phyloP scores from a whole-genome alignment of 2,329 filamentous ascomycete species.

The Graphium sp. region DNA sequence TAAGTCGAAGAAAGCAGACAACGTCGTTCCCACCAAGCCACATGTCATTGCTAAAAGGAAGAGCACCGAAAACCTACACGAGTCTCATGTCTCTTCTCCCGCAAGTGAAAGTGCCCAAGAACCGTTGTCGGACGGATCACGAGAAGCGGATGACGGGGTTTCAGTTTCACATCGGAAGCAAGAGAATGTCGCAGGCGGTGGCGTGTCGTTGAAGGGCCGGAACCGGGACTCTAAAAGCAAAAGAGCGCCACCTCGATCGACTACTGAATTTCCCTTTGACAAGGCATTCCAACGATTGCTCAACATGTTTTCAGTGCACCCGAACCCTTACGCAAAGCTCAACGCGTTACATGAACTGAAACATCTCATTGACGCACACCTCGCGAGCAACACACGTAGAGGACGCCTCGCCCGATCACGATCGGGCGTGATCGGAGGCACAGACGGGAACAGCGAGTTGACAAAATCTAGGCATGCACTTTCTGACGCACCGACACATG shows the following conservation, averaged over 20 bases:
- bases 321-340: conserved; percentile 76
- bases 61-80: conserved; percentile 49
- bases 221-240: conserved; percentile 10
- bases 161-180: too few relatives aligned
- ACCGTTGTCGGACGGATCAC: conserved; percentile 17
- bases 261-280: conserved; percentile 57
- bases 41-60: conserved; percentile 46
- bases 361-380: conserved; percentile 60
- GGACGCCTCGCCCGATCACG: conserved; percentile 17
- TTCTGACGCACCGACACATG: background rate
- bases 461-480: conserved; percentile 44
- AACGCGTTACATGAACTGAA: conserved; percentile 71
- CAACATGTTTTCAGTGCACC: conserved; percentile 74
- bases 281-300: conserved; percentile 66
- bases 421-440: conserved; percentile 12
- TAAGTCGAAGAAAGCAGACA: conserved; percentile 18
- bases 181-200: conserved; percentile 18
- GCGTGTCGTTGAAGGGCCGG: conserved; percentile 12
- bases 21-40: conserved; percentile 26
- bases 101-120: conserved; percentile 23
- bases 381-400: conserved; percentile 25
- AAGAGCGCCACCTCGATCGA: too few relatives aligned
- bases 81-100: too few relatives aligned
- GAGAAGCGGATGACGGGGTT: background rate
- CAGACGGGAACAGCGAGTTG: conserved; percentile 55